phyloP scores from a whole-genome alignment of 257 asterid species.

The Nicotiana undulata region DNA sequence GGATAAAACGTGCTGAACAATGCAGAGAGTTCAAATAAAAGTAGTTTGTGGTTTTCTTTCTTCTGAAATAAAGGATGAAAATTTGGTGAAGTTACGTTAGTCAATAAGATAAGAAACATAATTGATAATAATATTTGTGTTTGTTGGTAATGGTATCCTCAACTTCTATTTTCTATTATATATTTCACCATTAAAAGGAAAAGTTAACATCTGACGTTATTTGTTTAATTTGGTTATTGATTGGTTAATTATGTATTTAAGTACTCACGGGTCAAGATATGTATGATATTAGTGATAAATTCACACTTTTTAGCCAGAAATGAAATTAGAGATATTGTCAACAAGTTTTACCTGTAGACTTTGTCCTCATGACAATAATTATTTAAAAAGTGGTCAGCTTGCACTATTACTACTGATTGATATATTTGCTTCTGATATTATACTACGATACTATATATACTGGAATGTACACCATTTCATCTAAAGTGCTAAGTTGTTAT shows the following conservation, averaged over 20 bases:
- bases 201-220: not conserved
- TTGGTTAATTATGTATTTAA: not conserved
- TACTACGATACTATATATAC: too few species aligned
- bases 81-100: not conserved
- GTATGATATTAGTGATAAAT: not conserved
- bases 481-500: too few species aligned
- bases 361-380: too few species aligned
- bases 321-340: too few species aligned
- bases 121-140: not conserved
- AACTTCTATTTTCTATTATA: not conserved
- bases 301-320: too few species aligned
- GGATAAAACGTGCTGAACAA: not conserved
- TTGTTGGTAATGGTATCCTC: not conserved
- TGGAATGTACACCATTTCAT: too few species aligned
- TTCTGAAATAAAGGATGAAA: not conserved
- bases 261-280: not conserved
- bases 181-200: not conserved
- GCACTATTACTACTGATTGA: too few species aligned
- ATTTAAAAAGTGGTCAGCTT: too few species aligned
- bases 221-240: not conserved
- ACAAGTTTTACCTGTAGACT: too few species aligned
- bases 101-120: not conserved
- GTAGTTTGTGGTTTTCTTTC: not conserved
- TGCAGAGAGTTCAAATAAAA: not conserved
- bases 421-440: too few species aligned